A percentile compares a stretch with the other conserved stretches of the same genome.
Conservation (phyloP, 106 monocot genomes). For the Acorus gramineus region DNA sequence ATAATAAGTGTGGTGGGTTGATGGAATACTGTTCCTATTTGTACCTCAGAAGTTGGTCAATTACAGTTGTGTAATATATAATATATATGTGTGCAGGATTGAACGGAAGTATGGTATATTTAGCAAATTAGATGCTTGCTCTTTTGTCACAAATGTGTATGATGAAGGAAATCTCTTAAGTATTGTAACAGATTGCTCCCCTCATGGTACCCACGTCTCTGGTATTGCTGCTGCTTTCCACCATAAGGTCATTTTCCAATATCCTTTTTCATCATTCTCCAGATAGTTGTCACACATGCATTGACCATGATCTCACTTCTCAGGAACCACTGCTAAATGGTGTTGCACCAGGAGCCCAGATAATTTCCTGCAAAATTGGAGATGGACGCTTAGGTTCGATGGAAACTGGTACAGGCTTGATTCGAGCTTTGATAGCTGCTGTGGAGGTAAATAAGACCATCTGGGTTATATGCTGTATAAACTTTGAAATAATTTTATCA, state of each 20-base stretch:
- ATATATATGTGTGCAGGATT: conserved; percentile 38
- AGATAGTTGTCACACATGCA: background rate
- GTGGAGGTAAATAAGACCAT: conserved; percentile 46
- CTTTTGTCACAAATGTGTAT: conserved; percentile 90
- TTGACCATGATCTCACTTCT: conserved; percentile 3
- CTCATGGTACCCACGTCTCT: conserved; percentile 98
- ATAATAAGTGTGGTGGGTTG: too few relatives aligned
- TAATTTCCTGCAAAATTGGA: conserved; percentile 98
- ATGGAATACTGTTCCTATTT: too few relatives aligned
- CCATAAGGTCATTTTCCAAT: conserved; percentile 43
- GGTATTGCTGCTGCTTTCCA: conserved; percentile 90
- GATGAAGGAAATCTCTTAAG: conserved; percentile 93
- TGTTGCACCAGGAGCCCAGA: conserved; percentile 12
- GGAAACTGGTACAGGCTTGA: conserved; percentile 94
- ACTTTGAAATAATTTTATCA: too few relatives aligned
- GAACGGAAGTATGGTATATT: conserved; percentile 85
- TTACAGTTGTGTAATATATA: background rate
- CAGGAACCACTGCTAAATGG: conserved; percentile 95
- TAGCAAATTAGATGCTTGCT: conserved; percentile 91
- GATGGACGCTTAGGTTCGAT: conserved; percentile 88
- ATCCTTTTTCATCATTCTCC: background rate
- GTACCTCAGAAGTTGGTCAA: too few relatives aligned
- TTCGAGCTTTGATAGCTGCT: conserved; percentile 86
- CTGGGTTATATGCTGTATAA: too few relatives aligned
- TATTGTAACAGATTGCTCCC: conserved; percentile 94